Evolutionary conservation across 306 rosid genomes (phyloP), one percentile per base, ranked within the genome.

Genomic region (Argentina anserina): DNA sequence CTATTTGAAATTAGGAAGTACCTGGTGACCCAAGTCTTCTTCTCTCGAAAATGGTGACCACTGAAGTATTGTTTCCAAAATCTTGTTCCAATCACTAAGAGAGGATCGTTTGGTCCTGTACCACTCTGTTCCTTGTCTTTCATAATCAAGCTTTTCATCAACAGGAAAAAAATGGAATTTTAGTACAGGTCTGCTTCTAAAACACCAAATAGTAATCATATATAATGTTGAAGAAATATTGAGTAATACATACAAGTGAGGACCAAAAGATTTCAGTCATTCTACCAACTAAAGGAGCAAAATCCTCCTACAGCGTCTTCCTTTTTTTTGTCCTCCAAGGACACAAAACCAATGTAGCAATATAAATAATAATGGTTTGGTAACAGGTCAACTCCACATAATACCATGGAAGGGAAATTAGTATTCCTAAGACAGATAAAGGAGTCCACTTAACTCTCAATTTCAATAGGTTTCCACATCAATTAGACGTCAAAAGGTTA

Each of bases 31-130:
- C 82, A 93, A 90, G 67, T 93, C 97, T n/a, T 75, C 80, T 83
- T 95, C 99, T 65, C 72, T 73, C 25, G 81, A 52, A 82, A 90
- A 91, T 37, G 99, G 99, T 52, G 99, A 90, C 99, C 99, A 94
- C 33, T 86, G 86, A 73, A 91, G 79, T 47, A 95, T 73, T 56
- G 96, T 90, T 52, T 90, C 96, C 42, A 82, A 76, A 83, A 89
- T 91, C 76, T 67, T 94, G 61, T 82, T 72, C 97, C 99, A 90
- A 75, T 89, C 96, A 15, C 68, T 82, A 39, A 23, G 49, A 61
- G 95, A 86, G 74, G 95, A 81, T 25, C 99, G 86, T 62, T 77
- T 26, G 66, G 91, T 83, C 84, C 73, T 90, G 47, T 75, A 76
- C 96, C 96, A 91, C 34, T 79, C 62, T 56, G 62, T 81, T 29